Evolutionary conservation across 2,329 filamentous ascomycete species (phyloP), one percentile per base, ranked within the genome.

Genomic region (Nannizziopsis arthrosporioides): DNA sequence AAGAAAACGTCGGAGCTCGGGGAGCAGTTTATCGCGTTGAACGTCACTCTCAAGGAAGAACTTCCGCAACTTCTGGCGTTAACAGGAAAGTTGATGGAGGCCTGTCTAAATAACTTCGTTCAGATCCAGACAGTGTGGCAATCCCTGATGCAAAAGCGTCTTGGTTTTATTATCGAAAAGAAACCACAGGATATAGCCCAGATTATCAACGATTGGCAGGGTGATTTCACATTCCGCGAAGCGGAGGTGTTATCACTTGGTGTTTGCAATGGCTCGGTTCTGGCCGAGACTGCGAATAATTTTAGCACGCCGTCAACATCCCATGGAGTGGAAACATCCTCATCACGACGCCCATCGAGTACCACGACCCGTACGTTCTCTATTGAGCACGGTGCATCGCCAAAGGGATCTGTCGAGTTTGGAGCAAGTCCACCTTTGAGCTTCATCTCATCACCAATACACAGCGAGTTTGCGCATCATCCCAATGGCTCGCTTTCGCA

Each of bases 41-140:
- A 96, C 61, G 86, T 94, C 53, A 87, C 90, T 0, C 73, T 96
- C 51, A 95, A 94, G 66, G 84, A 90, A 55, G 90, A 96, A 62
- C 74, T 98, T 41, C 90, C 90, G 1, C 82, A 82, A 61, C 75
- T 98, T 12, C 94, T 92, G 44, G 68, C 72, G 6, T 69, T 92
- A 54, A 95, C 90, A 1, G 85, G 86, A 53, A 84, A 82, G 57
- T 72, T 95, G 52, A 87, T 92, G 58, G 85, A 88, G 58, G 82
- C 84, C 18, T 90, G 86, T 58, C 73, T 94, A 38, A 78, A 77
- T 49, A 88, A 87, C 58, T 87, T 96, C 59, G 79, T 95, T 55
- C 80, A 84, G 54, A 82, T 94, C 40, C 89, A 95, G 65, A 76
- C 79, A 14, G 75, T 78, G 42, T 98, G 90, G 90, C 89, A 82